Conservation (phyloP, 257 asterid genomes). For the Lantana camara region DNA sequence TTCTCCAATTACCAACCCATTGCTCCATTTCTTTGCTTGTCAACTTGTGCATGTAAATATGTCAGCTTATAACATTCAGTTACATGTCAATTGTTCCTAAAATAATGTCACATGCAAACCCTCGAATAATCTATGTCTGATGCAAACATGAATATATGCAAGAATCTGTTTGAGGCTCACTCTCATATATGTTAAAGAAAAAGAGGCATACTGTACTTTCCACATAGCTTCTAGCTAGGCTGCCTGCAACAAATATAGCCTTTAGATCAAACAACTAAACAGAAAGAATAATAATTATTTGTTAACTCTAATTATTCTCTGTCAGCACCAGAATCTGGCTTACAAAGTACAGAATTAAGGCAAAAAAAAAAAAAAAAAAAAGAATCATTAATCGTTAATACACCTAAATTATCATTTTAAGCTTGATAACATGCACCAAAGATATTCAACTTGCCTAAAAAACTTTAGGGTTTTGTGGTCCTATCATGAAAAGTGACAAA, state of each 20-base stretch:
- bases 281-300: background rate
- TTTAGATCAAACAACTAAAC: conserved; percentile 16
- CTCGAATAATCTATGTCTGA: conserved; percentile 9
- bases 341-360: conserved; percentile 11
- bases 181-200: background rate
- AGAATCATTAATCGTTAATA: conserved; percentile 18
- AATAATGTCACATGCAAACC: background rate
- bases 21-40: background rate
- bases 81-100: background rate
- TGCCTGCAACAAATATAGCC: conserved; percentile 16
- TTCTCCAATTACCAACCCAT: background rate
- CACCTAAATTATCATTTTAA: conserved; percentile 25
- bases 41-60: background rate
- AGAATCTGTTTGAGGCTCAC: conserved; percentile 20
- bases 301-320: conserved; percentile 15
- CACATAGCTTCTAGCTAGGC: conserved; percentile 6
- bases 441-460: conserved; percentile 22
- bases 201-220: conserved; percentile 1
- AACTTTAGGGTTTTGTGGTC: conserved; percentile 21
- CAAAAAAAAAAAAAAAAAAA: no score
- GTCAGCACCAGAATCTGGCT: conserved; percentile 26
- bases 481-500: conserved; percentile 37
- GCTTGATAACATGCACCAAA: conserved; percentile 27
- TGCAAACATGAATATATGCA: background rate
- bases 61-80: background rate